phyloP scores from a whole-genome alignment of 495 filamentous ascomycete species.

The Aspergillus ellipticus region DNA sequence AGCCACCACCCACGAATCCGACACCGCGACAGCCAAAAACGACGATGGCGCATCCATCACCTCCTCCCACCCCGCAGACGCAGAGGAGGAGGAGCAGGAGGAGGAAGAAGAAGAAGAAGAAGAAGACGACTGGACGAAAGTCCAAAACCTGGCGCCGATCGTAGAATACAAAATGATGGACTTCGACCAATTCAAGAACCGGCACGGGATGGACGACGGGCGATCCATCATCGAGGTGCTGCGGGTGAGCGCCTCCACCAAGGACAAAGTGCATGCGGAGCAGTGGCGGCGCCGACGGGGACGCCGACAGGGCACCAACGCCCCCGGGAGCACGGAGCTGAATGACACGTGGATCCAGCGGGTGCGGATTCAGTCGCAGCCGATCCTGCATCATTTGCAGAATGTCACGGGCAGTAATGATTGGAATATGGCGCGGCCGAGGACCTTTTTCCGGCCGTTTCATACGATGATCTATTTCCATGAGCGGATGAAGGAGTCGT shows the following conservation, averaged over 20 bases:
- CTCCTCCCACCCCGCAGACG: not conserved
- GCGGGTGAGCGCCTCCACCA: not conserved
- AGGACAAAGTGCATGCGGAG: not conserved
- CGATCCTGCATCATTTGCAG: not conserved
- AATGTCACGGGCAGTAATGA: not conserved
- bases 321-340: not conserved
- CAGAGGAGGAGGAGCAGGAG: no score
- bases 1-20: no score
- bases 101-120: no score
- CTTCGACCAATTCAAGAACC: slow-evolving; percentile 1
- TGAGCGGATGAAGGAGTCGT: not conserved
- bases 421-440: not conserved
- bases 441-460: not conserved
- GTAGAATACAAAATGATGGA: not conserved
- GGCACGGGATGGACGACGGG: not conserved
- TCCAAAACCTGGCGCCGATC: not conserved
- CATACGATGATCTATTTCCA: not conserved
- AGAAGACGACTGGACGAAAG: not conserved
- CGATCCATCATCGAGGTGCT: not conserved
- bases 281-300: not conserved
- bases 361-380: not conserved
- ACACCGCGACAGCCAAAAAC: not conserved
- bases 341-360: not conserved
- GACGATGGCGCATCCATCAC: no score
- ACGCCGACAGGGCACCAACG: not conserved